Evolutionary conservation across 768 basidiomycete species (phyloP).

Genomic region (Mrakia gelida): DNA sequence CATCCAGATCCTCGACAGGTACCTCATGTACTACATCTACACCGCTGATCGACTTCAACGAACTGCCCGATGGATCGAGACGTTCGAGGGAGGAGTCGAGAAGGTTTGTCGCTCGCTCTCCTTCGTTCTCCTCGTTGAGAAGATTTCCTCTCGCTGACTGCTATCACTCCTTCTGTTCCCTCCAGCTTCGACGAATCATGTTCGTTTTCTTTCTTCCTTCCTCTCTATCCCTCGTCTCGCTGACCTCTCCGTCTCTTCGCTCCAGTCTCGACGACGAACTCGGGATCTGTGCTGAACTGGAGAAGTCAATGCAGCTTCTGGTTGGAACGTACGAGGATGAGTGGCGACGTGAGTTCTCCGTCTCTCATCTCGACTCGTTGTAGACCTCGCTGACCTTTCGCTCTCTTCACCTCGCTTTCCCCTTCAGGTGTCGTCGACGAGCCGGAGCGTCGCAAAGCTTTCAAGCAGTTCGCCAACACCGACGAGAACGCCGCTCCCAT

Average conservation of each 20-base stretch:
- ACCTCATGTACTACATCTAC: slow-evolving; percentile 63
- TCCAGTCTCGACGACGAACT: slow-evolving; percentile 58
- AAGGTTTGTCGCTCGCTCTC: slow-evolving; percentile 59
- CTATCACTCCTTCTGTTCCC: neutral
- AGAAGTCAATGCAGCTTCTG: slow-evolving; percentile 61
- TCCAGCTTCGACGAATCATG: slow-evolving; percentile 47
- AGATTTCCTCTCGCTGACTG: too few species aligned
- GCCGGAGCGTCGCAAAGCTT: slow-evolving; percentile 51
- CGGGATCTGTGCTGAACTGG: slow-evolving; percentile 66
- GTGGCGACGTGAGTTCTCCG: slow-evolving; percentile 50
- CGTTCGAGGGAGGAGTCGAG: slow-evolving; percentile 64
- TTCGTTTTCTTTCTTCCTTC: too few species aligned
- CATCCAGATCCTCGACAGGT: slow-evolving; percentile 58
- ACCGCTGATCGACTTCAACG: slow-evolving; percentile 68
- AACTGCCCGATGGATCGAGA: slow-evolving; percentile 69
- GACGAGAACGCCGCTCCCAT: slow-evolving; percentile 39
- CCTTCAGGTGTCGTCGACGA: slow-evolving; percentile 53
- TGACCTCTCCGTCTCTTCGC: neutral
- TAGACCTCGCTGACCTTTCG: neutral
- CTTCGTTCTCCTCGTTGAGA: neutral
- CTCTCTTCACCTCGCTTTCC: neutral
- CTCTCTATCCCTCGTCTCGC: too few species aligned
- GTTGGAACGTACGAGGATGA: slow-evolving; percentile 65
- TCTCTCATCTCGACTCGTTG: neutral
- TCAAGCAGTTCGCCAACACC: slow-evolving; percentile 66